Conservation (phyloP, 2,329 filamentous ascomycete genomes). For the Apiospora saccharicola region DNA sequence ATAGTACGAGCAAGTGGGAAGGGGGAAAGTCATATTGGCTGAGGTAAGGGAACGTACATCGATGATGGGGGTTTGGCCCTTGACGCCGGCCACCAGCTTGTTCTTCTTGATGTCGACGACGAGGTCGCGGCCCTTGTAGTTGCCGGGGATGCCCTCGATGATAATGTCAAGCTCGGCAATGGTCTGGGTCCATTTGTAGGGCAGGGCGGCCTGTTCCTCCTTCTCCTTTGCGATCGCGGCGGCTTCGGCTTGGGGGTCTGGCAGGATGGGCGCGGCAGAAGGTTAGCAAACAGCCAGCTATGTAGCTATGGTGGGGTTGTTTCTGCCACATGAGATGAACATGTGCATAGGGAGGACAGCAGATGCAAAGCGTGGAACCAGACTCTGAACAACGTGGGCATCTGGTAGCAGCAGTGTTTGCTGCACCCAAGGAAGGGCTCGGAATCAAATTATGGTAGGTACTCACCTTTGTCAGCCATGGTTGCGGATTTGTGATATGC, state of each 20-base stretch:
- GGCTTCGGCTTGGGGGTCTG: constrained; percentile 65
- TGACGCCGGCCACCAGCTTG: constrained; percentile 80
- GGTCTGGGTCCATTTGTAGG: constrained; percentile 97
- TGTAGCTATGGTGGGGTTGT: constrained; percentile 12
- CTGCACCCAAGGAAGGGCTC: neutral
- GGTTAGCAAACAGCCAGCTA: neutral
- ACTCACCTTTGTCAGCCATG: constrained; percentile 53
- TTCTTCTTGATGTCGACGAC: constrained; percentile 83
- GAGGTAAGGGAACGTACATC: constrained; percentile 60
- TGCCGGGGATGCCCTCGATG: constrained; percentile 74
- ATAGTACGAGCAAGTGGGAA: neutral
- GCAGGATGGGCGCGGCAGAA: neutral
- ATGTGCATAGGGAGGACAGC: neutral
- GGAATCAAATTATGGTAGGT: neutral
- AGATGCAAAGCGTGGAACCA: neutral
- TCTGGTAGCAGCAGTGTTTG: neutral
- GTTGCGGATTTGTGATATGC: constrained; percentile 28
- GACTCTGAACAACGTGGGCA: neutral
- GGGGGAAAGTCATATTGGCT: neutral
- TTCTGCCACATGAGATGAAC: neutral
- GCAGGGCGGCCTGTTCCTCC: constrained; percentile 87
- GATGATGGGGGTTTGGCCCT: constrained; percentile 86
- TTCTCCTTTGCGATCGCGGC: constrained; percentile 74
- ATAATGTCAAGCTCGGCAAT: constrained; percentile 87
- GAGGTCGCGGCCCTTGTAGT: constrained; percentile 84